phyloP scores from a whole-genome alignment of 208 protist species.

The Leishmania mexicana region DNA sequence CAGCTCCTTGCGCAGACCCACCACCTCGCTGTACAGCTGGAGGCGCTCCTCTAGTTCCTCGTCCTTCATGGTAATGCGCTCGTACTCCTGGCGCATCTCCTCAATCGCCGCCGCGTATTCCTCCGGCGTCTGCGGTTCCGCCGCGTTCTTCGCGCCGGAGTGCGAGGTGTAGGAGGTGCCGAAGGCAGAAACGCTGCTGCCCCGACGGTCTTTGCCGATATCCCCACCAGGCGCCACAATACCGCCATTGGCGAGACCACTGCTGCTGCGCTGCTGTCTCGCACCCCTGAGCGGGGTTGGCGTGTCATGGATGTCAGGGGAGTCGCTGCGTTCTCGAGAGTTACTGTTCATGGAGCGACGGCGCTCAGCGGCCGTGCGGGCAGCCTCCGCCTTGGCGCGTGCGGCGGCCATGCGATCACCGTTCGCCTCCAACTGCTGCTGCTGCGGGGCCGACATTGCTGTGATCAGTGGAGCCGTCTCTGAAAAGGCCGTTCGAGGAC shows the following conservation, averaged over 20 bases:
- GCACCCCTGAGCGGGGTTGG: neutral
- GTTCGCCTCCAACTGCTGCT: slow-evolving; percentile 8
- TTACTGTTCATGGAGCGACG: slow-evolving; percentile 28
- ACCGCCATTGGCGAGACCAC: slow-evolving; percentile 4
- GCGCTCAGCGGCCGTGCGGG: slow-evolving; percentile 32
- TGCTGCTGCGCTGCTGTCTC: slow-evolving; percentile 11
- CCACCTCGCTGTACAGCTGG: slow-evolving; percentile 74
- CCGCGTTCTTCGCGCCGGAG: neutral
- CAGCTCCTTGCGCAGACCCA: slow-evolving; percentile 69
- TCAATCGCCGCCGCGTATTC: slow-evolving; percentile 22
- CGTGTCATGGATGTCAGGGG: neutral
- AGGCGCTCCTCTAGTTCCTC: slow-evolving; percentile 49
- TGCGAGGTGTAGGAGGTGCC: neutral
- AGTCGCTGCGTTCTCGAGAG: slow-evolving; percentile 7
- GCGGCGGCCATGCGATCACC: slow-evolving; percentile 27
- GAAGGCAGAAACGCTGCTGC: neutral
- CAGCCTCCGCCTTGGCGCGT: slow-evolving; percentile 40
- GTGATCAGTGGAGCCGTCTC: neutral
- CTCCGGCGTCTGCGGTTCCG: neutral
- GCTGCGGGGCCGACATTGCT: slow-evolving; percentile 8
- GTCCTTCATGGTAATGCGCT: slow-evolving; percentile 10
- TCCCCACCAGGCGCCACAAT: neutral
- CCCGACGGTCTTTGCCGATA: slow-evolving; percentile 18
- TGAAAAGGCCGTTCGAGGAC: neutral
- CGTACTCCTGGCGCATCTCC: slow-evolving; percentile 16